Conservation (phyloP, 208 protist genomes). For the Leishmania mexicana region DNA sequence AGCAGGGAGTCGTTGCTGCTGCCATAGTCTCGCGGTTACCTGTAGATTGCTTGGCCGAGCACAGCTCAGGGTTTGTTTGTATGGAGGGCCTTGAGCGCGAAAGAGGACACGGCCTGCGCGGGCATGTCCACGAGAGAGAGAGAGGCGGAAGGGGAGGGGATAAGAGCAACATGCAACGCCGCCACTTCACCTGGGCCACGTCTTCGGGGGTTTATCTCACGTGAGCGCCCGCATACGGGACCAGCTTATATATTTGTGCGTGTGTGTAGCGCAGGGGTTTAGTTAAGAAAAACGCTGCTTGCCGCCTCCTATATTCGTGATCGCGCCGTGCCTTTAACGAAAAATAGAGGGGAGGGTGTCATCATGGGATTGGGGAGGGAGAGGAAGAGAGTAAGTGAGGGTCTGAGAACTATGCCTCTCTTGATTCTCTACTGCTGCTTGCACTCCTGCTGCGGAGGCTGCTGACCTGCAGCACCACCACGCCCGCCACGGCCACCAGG, state of each 20-base stretch:
- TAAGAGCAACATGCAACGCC: not conserved
- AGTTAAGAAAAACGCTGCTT: not conserved
- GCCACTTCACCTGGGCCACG: not conserved
- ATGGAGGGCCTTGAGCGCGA: not conserved
- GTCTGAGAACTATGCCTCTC: not conserved
- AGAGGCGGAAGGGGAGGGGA: not conserved
- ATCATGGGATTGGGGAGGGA: not conserved
- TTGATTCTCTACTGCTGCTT: conserved; percentile 71
- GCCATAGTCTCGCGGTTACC: not conserved
- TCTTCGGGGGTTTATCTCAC: not conserved
- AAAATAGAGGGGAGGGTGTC: not conserved
- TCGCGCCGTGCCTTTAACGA: not conserved
- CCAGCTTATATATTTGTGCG: not conserved
- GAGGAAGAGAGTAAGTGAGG: not conserved
- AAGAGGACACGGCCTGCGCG: not conserved
- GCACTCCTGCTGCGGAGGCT: conserved; percentile 59
- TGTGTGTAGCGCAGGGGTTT: not conserved
- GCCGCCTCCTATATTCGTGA: not conserved
- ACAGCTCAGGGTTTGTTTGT: not conserved
- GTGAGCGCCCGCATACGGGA: not conserved
- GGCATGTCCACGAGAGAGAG: not conserved
- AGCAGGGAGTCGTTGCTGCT: not conserved
- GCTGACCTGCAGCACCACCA: conserved; percentile 7
- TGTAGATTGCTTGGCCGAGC: not conserved
- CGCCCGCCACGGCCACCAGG: conserved; percentile 17